These are phyloP conservation scores for Coemansia furcata DNA, from an alignment of 192 early-diverging fungal species.

Conservation along the genomic window DNA sequence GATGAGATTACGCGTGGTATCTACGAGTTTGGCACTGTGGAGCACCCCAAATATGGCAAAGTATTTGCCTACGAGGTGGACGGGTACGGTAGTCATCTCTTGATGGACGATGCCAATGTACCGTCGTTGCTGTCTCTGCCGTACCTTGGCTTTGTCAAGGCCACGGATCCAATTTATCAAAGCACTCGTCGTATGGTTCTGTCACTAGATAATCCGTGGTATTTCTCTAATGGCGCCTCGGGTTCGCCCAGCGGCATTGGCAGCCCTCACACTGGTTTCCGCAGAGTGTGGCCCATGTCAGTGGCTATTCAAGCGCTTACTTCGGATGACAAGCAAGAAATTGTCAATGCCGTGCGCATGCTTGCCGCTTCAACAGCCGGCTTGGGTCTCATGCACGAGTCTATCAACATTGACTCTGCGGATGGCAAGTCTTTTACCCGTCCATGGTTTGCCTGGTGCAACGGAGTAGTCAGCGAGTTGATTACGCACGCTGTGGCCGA, in stretches of 20 bases:
- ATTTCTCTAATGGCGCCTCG: slow-evolving; percentile 46
- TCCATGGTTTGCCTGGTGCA: slow-evolving; percentile 62
- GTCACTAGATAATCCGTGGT: slow-evolving; percentile 57
- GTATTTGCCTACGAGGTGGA: slow-evolving; percentile 65
- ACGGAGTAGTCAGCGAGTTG: slow-evolving; percentile 55
- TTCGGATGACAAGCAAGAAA: slow-evolving; percentile 34
- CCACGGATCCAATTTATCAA: slow-evolving; percentile 50
- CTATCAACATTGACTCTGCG: slow-evolving; percentile 47
- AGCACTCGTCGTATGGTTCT: slow-evolving; percentile 56
- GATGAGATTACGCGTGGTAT: slow-evolving; percentile 54
- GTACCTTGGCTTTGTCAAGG: slow-evolving; percentile 53
- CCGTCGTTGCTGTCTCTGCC: slow-evolving; percentile 61
- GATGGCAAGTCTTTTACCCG: slow-evolving; percentile 36
- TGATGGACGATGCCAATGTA: slow-evolving; percentile 69
- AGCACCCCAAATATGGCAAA: slow-evolving; percentile 49
- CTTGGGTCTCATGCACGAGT: slow-evolving; percentile 60
- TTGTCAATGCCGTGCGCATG: slow-evolving; percentile 32
- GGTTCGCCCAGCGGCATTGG: slow-evolving; percentile 48
- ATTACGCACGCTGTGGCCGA: not conserved
- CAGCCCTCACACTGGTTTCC: slow-evolving; percentile 55
- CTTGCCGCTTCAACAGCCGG: slow-evolving; percentile 45
- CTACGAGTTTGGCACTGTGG: slow-evolving; percentile 35
- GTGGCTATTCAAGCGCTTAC: slow-evolving; percentile 55
- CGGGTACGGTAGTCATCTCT: slow-evolving; percentile 55
- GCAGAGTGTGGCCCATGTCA: slow-evolving; percentile 60